Evolutionary conservation across 176 grass and related monocot genomes (phyloP).

Genomic region (Eleusine indica): DNA sequence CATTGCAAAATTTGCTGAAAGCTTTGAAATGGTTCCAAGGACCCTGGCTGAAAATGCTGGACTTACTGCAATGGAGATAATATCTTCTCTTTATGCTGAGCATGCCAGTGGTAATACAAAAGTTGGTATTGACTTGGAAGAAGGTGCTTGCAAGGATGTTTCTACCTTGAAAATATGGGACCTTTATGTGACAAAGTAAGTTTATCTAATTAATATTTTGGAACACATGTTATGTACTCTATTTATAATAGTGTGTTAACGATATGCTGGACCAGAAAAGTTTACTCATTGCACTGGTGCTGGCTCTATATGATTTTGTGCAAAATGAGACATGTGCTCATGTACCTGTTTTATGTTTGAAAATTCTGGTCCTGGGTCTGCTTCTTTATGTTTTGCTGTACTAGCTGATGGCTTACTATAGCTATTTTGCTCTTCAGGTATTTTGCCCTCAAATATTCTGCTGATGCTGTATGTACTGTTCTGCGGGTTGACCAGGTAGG

Average conservation of each 20-base stretch:
- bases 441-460: conserved; percentile 87
- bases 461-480: conserved; percentile 77
- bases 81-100: conserved; percentile 92
- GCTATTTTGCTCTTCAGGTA: conserved; percentile 46
- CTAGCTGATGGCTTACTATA: not conserved
- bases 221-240: not conserved
- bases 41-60: conserved; percentile 88
- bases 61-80: conserved; percentile 88
- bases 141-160: conserved; percentile 81
- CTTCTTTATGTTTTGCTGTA: too few relatives aligned
- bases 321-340: not conserved
- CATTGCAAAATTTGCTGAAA: conserved; percentile 92
- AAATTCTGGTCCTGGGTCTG: not conserved
- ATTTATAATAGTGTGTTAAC: not conserved
- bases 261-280: not conserved
- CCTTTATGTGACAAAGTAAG: conserved; percentile 92
- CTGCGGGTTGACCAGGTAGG: conserved; percentile 90
- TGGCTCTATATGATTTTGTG: not conserved
- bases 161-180: conserved; percentile 79
- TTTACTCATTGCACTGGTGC: too few relatives aligned
- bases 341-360: not conserved
- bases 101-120: conserved; percentile 79
- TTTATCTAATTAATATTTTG: not conserved
- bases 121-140: conserved; percentile 83
- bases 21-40: conserved; percentile 97